These are phyloP conservation scores for Trichoderma sp. DNA, from an alignment of 2,329 filamentous ascomycete genomes.

Conservation along the genomic window DNA sequence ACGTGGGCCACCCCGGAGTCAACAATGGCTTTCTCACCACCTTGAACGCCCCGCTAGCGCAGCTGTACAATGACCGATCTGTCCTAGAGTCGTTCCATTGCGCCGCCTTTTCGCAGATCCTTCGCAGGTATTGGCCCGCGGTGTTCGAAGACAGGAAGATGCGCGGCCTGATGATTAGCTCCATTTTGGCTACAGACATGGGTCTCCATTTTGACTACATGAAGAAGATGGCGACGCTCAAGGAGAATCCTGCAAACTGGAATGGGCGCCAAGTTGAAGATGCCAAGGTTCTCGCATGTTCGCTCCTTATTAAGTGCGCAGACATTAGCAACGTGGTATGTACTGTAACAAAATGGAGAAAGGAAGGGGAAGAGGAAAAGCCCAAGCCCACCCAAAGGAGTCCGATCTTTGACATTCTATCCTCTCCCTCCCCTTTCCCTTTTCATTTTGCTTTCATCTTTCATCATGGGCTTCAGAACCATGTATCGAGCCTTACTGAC, in stretches of 20 bases:
- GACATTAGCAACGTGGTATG: constrained; percentile 97
- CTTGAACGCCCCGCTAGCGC: constrained; percentile 86
- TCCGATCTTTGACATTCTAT: not conserved
- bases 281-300: constrained; percentile 78
- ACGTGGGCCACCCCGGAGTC: constrained; percentile 95
- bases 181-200: constrained; percentile 98
- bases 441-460: not conserved
- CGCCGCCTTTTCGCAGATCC: constrained; percentile 92
- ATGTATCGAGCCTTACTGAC: not conserved
- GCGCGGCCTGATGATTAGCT: constrained; percentile 90
- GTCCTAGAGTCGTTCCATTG: constrained; percentile 97
- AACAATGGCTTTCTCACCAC: constrained; percentile 96
- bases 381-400: not conserved
- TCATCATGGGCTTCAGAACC: too few relatives aligned
- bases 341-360: constrained; percentile 28
- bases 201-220: constrained; percentile 96
- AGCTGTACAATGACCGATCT: constrained; percentile 94
- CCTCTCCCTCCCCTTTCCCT: not conserved
- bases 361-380: not conserved
- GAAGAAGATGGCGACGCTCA: constrained; percentile 76
- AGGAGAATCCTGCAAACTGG: constrained; percentile 77
- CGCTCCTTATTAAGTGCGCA: constrained; percentile 92
- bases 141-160: constrained; percentile 77
- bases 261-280: constrained; percentile 72
- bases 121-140: constrained; percentile 85